Evolutionary conservation across 805 yeast species (phyloP).

Genomic region (Ogataea trehaloabstinens): DNA sequence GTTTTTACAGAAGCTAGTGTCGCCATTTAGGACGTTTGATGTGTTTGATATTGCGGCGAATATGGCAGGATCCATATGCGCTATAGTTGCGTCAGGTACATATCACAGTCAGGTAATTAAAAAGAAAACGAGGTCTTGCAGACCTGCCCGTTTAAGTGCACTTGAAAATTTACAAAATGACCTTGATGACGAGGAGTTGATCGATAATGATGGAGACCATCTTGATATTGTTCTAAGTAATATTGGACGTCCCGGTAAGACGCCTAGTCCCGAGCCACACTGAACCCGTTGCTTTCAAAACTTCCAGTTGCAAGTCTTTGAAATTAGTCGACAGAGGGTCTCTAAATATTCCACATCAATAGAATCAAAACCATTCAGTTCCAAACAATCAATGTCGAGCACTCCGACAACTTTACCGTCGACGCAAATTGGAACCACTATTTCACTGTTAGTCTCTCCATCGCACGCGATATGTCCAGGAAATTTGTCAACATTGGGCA

Average conservation of each 20-base stretch:
- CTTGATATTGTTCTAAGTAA: too few species aligned
- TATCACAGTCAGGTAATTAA: constrained; percentile 14
- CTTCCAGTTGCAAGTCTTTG: constrained; percentile 52
- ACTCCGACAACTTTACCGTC: constrained; percentile 62
- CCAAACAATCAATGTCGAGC: constrained; percentile 80
- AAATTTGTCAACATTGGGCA: constrained; percentile 69
- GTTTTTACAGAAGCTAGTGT: constrained; percentile 40
- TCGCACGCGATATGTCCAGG: constrained; percentile 98
- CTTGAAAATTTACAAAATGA: constrained; percentile 13
- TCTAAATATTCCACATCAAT: constrained; percentile 61
- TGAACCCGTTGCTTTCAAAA: too few species aligned
- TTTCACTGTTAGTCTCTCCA: constrained; percentile 89
- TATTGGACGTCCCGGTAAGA: too few species aligned
- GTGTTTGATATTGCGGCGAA: constrained; percentile 27
- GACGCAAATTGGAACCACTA: constrained; percentile 74
- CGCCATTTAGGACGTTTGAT: constrained; percentile 47
- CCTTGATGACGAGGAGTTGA: constrained; percentile 17
- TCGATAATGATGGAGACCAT: too few species aligned
- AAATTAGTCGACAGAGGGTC: constrained; percentile 51
- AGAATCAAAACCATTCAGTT: constrained; percentile 61
- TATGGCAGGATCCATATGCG: constrained; percentile 26
- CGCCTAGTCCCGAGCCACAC: too few species aligned
- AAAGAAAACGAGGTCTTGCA: constrained; percentile 6
- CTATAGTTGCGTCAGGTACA: constrained; percentile 20
- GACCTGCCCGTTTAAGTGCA: constrained; percentile 11